Percentiles rank a stretch among this genome's conserved stretches.
phyloP scores from a whole-genome alignment of 345 rosid genomes.

The Pugionium dolabratum region DNA sequence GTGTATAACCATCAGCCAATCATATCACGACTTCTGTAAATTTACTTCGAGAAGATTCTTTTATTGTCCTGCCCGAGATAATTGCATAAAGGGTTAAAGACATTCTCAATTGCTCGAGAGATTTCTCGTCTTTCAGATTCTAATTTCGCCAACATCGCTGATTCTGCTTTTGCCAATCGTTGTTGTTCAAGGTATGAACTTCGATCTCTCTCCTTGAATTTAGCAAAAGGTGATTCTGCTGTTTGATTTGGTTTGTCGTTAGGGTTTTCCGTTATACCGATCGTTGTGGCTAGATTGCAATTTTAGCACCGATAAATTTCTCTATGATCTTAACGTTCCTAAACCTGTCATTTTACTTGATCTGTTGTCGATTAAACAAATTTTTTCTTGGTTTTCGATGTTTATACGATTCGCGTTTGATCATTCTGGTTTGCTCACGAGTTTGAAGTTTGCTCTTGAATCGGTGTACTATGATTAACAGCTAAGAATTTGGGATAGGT shows the following conservation, averaged over 20 bases:
- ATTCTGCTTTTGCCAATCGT: neutral
- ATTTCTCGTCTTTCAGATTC: neutral
- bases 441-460: neutral
- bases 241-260: slow-evolving; percentile 11
- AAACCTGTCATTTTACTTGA: neutral
- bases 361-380: neutral
- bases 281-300: neutral
- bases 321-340: neutral
- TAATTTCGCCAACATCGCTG: neutral
- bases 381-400: neutral
- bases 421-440: neutral
- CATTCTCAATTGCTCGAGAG: slow-evolving; percentile 11
- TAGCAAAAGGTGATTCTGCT: neutral
- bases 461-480: neutral
- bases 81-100: neutral
- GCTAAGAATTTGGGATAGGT: neutral
- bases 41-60: neutral
- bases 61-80: neutral
- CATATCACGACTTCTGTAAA: slow-evolving; percentile 1
- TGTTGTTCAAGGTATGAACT: slow-evolving; percentile 17
- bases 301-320: neutral
- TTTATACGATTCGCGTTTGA: neutral
- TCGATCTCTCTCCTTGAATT: neutral
- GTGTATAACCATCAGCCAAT: slow-evolving; percentile 18
- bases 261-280: slow-evolving; percentile 6